Evolutionary conservation across 768 basidiomycete species (phyloP), one percentile per base, ranked within the genome.

Genomic region (Psilocybe subaeruginosa): DNA sequence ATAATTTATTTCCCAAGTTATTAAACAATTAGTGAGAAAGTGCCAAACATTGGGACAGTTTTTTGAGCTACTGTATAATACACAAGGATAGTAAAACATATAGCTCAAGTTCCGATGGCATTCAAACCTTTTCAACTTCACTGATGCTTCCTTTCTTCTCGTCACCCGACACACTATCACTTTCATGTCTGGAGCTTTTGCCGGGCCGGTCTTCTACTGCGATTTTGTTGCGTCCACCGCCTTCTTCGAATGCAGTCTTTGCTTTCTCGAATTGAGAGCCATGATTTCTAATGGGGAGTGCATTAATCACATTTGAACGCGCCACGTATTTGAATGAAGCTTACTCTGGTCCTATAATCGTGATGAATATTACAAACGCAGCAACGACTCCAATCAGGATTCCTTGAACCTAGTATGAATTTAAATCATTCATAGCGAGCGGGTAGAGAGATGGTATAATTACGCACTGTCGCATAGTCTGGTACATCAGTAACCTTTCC

Each of bases 351-450:
- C 95, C 95, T 58, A 97, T 72, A 64, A 93, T 76, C 11, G 89
- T 89, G 67, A 92, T 81, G 69, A 93, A 30, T 48, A 97, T 74
- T 45, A 93, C 85, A 64, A 90, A 96, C 0, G 85, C 88, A 1
- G 91, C 81, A 17, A 97, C 90, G 29, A 83, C 81, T 7, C 95
- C 95, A 50, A 97, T 89, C 39, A 98, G 80, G 69, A 98, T 95
- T 43, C 91, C 92, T 78, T 93, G 91, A 4, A 92, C 91, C 73
- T 84, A 46, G 11, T 5, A 9, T 1, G 31, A 14, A 4, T 37
- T 41, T 11, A 56, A 6, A 16, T 33, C 7, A 1, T 23, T n/a
- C 17, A 1, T 4, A 14, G 1, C n/a, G 51, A 7, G 9, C 23
- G 23, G 2, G 23, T 8, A 17, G 11, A 16, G 41, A n/a, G 12